Evolutionary conservation across 345 rosid species (phyloP).

Genomic region (Eutrema japonicum): DNA sequence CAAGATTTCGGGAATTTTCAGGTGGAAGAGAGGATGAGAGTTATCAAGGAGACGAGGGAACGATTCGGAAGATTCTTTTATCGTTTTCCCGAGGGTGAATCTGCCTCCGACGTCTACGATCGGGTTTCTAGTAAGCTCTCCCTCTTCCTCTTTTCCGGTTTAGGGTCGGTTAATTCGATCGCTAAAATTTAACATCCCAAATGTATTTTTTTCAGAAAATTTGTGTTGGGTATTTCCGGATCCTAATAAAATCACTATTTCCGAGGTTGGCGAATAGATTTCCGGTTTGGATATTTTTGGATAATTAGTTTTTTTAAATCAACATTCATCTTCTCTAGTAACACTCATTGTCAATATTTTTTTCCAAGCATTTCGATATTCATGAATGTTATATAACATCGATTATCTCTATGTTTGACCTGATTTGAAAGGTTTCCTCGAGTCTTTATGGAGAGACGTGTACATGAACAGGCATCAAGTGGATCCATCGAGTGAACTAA

Average conservation of each 20-base stretch:
- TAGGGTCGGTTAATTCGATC: too few species aligned
- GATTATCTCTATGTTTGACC: background rate
- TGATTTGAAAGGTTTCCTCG: constrained; percentile 64
- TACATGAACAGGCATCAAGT: constrained; percentile 72
- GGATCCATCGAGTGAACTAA: constrained; percentile 61
- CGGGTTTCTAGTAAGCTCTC: constrained; percentile 77
- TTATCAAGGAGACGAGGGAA: constrained; percentile 71
- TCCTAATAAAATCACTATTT: background rate
- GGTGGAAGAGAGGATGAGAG: constrained; percentile 78
- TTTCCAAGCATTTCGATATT: too few species aligned
- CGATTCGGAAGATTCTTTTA: constrained; percentile 83
- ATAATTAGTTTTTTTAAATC: background rate
- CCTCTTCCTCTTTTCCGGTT: background rate
- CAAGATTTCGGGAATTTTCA: constrained; percentile 96
- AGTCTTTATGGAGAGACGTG: constrained; percentile 95
- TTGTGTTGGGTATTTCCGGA: too few species aligned
- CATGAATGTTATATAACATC: constrained; percentile 1
- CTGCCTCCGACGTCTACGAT: constrained; percentile 95
- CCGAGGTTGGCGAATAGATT: too few species aligned
- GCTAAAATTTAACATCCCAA: background rate
- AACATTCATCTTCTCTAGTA: too few species aligned
- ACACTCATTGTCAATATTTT: too few species aligned
- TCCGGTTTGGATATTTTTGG: background rate
- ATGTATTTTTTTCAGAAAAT: background rate
- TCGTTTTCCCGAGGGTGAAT: constrained; percentile 96